Evolutionary conservation across 371 early-diverging fungal species (phyloP), one percentile per base, ranked within the genome.

Genomic region (Saksenaea vasiformis): DNA sequence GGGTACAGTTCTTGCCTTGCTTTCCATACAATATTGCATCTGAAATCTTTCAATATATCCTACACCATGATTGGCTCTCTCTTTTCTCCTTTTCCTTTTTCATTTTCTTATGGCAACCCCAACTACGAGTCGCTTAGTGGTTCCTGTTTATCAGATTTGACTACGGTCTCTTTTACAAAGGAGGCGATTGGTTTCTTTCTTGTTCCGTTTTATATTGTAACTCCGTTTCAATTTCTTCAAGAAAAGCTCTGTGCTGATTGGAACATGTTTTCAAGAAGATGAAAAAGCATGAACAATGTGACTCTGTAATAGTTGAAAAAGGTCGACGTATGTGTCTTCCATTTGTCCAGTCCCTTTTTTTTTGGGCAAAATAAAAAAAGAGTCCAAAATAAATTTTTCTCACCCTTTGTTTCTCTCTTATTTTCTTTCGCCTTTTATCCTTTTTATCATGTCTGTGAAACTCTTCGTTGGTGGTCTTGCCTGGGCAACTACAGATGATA

Each of bases 381-480:
- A 47, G 22, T 58, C 5, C n/a, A n/a, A n/a, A n/a, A n/a, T n/a
- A n/a, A n/a, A n/a, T 38, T 36, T 34, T 58, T 58, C 24, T 35
- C 24, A 19, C 37, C 37, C 36, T 24, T 56, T 37, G 17, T 41
- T 15, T 5, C 54, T 14, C 31, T 54, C 27, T 22, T 35, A 13
- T 60, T 34, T 56, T 64, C 58, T 10, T 59, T 64, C 14, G 19
- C 38, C 26, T 57, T 51, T 51, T 57, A 62, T 56, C 19, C n/a
- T 56, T 63, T 35, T 14, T 35, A 51, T 39, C 27, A 56, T 61
- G 62, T 34, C 64, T 58, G 55, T 67, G 61, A 86, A 90, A 75
- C 62, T 92, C 36, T 93, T 85, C 64, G 81, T 92, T 62, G 91
- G 90, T 43, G 80, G 79, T 66, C 80, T 92, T 43, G 78, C 89